Evolutionary conservation across 2,329 filamentous ascomycete genomes (phyloP).

Genomic region (Talaromyces sp.): DNA sequence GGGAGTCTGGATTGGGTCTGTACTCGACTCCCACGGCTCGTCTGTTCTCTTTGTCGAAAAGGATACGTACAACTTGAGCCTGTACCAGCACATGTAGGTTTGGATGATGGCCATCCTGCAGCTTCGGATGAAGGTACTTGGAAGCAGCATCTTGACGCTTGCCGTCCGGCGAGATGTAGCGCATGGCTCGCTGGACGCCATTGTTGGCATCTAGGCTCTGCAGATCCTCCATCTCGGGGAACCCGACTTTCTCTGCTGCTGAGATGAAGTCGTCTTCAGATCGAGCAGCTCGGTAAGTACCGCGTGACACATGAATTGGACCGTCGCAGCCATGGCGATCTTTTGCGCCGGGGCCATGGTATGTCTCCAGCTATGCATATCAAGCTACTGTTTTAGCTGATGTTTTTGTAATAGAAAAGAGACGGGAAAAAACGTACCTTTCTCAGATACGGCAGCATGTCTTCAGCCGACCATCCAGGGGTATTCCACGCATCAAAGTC

Average conservation of each 20-base stretch:
- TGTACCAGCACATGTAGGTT: constrained; percentile 4
- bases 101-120: constrained; percentile 1
- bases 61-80: constrained; percentile 1
- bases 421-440: neutral
- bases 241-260: constrained; percentile 1
- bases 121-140: neutral
- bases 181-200: constrained; percentile 6
- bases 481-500: constrained; percentile 4
- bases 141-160: constrained; percentile 5
- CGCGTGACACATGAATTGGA: constrained; percentile 1
- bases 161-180: constrained; percentile 4
- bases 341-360: constrained; percentile 4
- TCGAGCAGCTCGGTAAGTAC: neutral
- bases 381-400: neutral
- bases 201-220: constrained; percentile 1
- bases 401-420: neutral
- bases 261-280: constrained; percentile 1
- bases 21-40: constrained; percentile 3
- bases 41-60: neutral
- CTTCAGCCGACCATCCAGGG: constrained; percentile 3
- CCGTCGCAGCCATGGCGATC: neutral
- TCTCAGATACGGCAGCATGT: constrained; percentile 2
- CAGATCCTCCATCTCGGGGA: constrained; percentile 1
- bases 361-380: constrained; percentile 2
- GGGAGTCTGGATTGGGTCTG: neutral